Evolutionary conservation across 352 stramenopile species (phyloP).

Genomic region (Phytopythium montanum): DNA sequence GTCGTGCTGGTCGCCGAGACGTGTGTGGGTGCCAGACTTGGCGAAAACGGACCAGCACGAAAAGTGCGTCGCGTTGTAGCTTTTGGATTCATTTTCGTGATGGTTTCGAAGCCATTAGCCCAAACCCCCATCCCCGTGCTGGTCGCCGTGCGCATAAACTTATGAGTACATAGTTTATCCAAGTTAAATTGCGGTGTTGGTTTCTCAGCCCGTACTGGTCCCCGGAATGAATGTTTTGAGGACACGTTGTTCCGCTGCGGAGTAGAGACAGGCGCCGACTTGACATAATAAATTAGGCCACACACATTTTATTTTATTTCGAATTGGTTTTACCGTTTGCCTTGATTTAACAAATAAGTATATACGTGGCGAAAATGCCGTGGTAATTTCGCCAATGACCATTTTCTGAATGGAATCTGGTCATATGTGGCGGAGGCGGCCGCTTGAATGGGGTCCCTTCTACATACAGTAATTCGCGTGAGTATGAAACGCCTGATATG

Average conservation of each 20-base stretch:
- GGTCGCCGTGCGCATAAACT: background rate
- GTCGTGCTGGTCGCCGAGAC: constrained; percentile 4
- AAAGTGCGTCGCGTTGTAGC: background rate
- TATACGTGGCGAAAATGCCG: no score
- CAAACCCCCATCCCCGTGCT: background rate
- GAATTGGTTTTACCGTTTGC: no score
- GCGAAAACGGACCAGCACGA: constrained; percentile 3
- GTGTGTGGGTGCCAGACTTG: no score
- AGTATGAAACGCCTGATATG: no score
- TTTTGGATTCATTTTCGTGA: constrained; percentile 6
- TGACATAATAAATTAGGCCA: no score
- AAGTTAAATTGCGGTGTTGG: constrained; percentile 6
- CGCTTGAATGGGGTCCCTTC: no score
- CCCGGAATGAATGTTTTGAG: background rate
- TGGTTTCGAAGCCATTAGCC: constrained; percentile 3
- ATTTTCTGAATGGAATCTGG: no score
- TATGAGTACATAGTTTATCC: background rate
- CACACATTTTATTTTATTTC: background rate
- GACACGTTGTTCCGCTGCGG: background rate
- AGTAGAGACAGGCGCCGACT: no score
- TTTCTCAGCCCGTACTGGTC: constrained; percentile 6
- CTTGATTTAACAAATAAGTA: no score
- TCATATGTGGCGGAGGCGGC: no score
- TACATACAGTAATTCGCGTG: no score
- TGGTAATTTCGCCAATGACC: no score